Evolutionary conservation across 148 eudicot species (phyloP), one percentile per base, ranked within the genome.

Genomic region (Suaeda aralocaspica): DNA sequence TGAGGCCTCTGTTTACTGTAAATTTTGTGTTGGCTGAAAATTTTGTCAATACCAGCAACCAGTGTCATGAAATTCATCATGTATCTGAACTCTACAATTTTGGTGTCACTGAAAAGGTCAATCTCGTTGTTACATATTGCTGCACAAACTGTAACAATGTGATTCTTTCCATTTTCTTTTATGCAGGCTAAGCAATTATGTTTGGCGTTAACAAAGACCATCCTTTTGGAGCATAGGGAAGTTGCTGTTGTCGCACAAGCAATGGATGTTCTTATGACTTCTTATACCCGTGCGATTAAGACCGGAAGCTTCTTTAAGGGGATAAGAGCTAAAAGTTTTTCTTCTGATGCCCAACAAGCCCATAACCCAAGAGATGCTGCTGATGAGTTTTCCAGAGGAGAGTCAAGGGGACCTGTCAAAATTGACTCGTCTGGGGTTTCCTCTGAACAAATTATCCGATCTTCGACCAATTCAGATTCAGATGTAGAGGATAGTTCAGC

Each of bases 141-240:
- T 56, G 28, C 61, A 48, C 55, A 64, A 39, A n/a, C 15, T n/a
- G 30, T n/a, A n/a, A n/a, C n/a, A n/a, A n/a, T n/a, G n/a, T 72
- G 66, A 80, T 49, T 39, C 51, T 41, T 57, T 15, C 14, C 16
- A 44, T 65, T 66, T 72, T 21, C 24, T 28, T 48, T 44, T 53
- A 67, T 83, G 67, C 89, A 94, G 98, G 98, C 97, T 67, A 94
- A 94, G 82, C 86, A 83, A 45, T 76, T 94, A 59, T 87, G 96
- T 80, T 69, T 94, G 85, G 79, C 79, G 31, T 78, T 94, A 71
- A 81, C 72, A 62, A 85, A 88, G 61, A 79, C 91, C 36, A 70
- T 81, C 45, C 86, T 94, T 55, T 78, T 91, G 42, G 99, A 94
- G 78, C 81, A 91, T 68, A 86, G 89, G 72, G 92, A 93, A 67